Conservation (phyloP, 306 rosid genomes). For the Urtica urens region DNA sequence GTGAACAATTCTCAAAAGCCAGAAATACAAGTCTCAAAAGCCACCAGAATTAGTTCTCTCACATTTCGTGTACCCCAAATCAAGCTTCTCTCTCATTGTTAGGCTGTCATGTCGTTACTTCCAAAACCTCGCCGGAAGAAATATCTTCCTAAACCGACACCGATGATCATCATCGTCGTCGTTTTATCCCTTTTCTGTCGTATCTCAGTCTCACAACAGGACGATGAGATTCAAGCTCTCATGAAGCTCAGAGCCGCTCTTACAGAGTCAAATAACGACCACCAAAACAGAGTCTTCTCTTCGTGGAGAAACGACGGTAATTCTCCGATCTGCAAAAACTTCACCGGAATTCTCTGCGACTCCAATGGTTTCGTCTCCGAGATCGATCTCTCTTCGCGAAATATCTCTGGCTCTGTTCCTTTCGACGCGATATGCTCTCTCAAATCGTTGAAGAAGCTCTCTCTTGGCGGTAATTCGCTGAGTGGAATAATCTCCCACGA, state of each 20-base stretch:
- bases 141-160: not conserved
- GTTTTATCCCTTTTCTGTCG: constrained; percentile 19
- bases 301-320: constrained; percentile 43
- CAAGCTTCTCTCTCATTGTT: not conserved
- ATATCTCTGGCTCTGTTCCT: constrained; percentile 46
- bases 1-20: not conserved
- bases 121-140: not conserved
- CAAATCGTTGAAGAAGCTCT: constrained; percentile 33
- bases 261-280: constrained; percentile 21
- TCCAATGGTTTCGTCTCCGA: constrained; percentile 40
- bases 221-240: constrained; percentile 35
- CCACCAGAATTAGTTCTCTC: not conserved
- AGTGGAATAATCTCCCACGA: constrained; percentile 34
- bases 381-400: constrained; percentile 38
- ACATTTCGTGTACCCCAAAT: not conserved
- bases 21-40: not conserved
- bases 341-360: constrained; percentile 50
- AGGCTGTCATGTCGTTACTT: constrained; percentile 29
- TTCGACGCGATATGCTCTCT: constrained; percentile 54
- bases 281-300: constrained; percentile 21
- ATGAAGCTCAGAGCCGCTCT: constrained; percentile 20
- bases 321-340: constrained; percentile 32
- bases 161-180: constrained; percentile 1
- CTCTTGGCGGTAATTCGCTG: constrained; percentile 38
- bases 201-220: constrained; percentile 26